Evolutionary conservation across 352 stramenopile species (phyloP).

Genomic region (Pythium rhizo-oryzae): DNA sequence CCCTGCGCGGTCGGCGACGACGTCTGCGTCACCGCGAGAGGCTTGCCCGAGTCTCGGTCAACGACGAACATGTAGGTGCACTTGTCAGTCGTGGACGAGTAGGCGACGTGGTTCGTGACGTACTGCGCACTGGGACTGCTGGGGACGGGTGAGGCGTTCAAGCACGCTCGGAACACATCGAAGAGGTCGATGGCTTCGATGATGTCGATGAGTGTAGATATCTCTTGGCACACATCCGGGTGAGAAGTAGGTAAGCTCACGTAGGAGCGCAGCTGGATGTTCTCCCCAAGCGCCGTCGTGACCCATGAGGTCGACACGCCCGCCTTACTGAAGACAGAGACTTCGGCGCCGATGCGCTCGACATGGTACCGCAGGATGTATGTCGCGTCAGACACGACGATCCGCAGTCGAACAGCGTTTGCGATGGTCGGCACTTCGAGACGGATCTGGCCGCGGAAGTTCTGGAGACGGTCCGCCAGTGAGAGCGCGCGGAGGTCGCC

Average conservation of each 20-base stretch:
- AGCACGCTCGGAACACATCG: constrained; percentile 41
- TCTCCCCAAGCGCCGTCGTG: constrained; percentile 33
- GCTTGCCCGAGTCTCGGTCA: constrained; percentile 36
- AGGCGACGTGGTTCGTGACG: constrained; percentile 19
- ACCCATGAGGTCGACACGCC: constrained; percentile 55
- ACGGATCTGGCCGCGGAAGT: constrained; percentile 47
- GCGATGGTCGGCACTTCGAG: constrained; percentile 34
- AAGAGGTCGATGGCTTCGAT: constrained; percentile 51
- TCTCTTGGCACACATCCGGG: constrained; percentile 28
- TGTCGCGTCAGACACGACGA: constrained; percentile 33
- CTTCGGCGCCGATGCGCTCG: constrained; percentile 41
- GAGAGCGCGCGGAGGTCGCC: constrained; percentile 32
- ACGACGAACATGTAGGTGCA: constrained; percentile 54
- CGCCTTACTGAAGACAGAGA: constrained; percentile 44
- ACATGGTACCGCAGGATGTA: constrained; percentile 55
- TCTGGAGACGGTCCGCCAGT: constrained; percentile 44
- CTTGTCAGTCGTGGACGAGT: constrained; percentile 37
- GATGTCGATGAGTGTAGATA: constrained; percentile 44
- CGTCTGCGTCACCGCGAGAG: constrained; percentile 42
- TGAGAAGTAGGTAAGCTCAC: constrained; percentile 17
- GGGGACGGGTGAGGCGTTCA: constrained; percentile 18
- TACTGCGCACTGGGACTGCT: constrained; percentile 15
- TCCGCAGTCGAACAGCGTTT: constrained; percentile 33
- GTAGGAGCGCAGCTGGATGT: constrained; percentile 47
- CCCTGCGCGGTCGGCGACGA: not conserved